Conservation (phyloP, 345 rosid genomes). For the Syzygium grande region DNA sequence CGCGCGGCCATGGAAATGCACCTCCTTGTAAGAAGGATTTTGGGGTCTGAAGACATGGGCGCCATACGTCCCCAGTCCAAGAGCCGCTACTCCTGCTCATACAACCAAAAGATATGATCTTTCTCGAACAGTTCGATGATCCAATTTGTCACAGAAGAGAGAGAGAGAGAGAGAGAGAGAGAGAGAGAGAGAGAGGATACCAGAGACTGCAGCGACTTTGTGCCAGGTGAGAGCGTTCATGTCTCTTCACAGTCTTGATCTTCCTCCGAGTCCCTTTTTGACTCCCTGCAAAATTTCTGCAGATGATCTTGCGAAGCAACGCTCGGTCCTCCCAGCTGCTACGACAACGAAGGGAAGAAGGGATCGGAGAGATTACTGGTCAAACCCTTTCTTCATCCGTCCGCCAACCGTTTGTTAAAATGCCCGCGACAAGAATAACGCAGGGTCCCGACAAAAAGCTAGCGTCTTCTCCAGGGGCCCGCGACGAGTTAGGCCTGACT, state of each 20-base stretch:
- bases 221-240: constrained; percentile 80
- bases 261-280: background rate
- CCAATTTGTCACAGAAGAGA: background rate
- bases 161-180: background rate
- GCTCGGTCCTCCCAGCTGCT: background rate
- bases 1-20: background rate
- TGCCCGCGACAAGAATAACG: background rate
- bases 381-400: background rate
- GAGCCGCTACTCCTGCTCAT: constrained; percentile 66
- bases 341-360: background rate
- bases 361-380: background rate
- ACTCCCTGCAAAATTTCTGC: background rate
- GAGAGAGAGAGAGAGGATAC: constrained; percentile 12
- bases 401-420: background rate
- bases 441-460: background rate
- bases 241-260: background rate
- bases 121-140: background rate
- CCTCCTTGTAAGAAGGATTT: constrained; percentile 77
- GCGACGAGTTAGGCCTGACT: background rate
- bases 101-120: background rate
- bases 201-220: constrained; percentile 84
- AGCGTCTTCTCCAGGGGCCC: background rate
- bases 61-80: constrained; percentile 90
- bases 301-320: background rate
- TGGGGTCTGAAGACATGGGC: constrained; percentile 76